Evolutionary conservation across 257 asterid genomes (phyloP), one percentile per base, ranked within the genome.

Genomic region (Thymus quinquecostatus): DNA sequence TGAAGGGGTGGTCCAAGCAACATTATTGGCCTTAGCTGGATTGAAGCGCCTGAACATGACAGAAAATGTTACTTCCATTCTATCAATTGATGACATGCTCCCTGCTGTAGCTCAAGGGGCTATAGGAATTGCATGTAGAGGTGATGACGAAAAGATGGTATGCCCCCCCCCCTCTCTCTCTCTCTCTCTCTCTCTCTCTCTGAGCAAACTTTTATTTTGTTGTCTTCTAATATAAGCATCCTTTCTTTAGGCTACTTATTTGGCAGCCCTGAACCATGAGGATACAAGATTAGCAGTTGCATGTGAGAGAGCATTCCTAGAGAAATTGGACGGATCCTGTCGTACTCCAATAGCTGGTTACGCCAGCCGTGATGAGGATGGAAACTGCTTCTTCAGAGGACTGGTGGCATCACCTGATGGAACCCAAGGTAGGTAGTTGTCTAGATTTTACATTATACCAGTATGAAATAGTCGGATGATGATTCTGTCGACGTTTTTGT

Each of bases 41-140:
- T 84, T 95, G 60, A 95, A 89, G 66, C 97, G 99, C 70, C 83
- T 92, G 14, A 87, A 81, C 79, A 95, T 92, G 99, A 86, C 92
- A 0, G 95, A 92, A 71, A 80, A 82, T 67, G 97, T 89, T 43
- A 81, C 96, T 47, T 70, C 94, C 10, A 74, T 88, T 57, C 88
- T 95, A 32, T 80, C 98, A 38, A 88, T 95, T 60, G 97, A 95
- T 51, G 97, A 95, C 80, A 95, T 95, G 99, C 97, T 95, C 70
- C 98, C 98, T 50, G 98, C 98, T 73, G 97, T 94, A 60, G 98
- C 97, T 75, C 97, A 94, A 71, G 98, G 97, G 66, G 98, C 97
- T 68, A 93, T 93, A 36, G 97, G 98, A 32, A 93, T 93, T 66
- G 97, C 98, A 0, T 91, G 98, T 64, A 86, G 97, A 80, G 77